Base-by-base conservation (phyloP, 192 early-diverging fungal species). In the Backusella morwellensis region DNA sequence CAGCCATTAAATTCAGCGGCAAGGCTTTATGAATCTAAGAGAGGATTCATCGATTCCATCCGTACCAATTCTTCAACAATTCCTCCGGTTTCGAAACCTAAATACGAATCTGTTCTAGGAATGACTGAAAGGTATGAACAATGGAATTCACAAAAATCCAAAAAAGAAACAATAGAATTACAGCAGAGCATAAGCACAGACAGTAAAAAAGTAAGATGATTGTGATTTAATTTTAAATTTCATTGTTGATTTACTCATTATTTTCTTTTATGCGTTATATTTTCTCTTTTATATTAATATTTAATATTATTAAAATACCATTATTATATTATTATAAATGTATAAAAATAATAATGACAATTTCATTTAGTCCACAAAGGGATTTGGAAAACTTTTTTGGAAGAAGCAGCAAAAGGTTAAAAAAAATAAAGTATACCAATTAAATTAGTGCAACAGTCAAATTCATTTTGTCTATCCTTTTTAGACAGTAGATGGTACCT, bases 311-410 rank as follows among this genome's bases (percentile, higher is more conserved):
- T 59, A 59, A 12, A 11, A 56, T 44, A 44, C 0, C 12, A 44
- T 44, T 44, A 44, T 6, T 44, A 17, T 44, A 44, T 17, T 14
- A 56, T 21, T 56, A 56, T 21, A 56, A 40, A 40, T 8, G 11
- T 40, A 40, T 40, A 40, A 40, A 3, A 23, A 56, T 12, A 56
- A n/a, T 0, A 56, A 56, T 56, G 19, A 26, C n/a, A 23, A 56
- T 56, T 56, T 26, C 54, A 56, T 56, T 63, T 63, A 63, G 56
- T 63, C 56, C 23, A 63, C 56, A 29, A 63, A 36, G 23, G 68
- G 75, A 35, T 77, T 77, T 4, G 68, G 68, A 38, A 77, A 70
- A 41, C 35, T 77, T 26, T 77, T 77, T 50, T 63, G 56, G 56
- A 77, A 77, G 52, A 77, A 77, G 44, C 32, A 40, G 12, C 50